Percentiles rank a stretch among this genome's conserved stretches.
Evolutionary conservation across 768 basidiomycete genomes (phyloP).

Genomic region (Mycena polygramma): DNA sequence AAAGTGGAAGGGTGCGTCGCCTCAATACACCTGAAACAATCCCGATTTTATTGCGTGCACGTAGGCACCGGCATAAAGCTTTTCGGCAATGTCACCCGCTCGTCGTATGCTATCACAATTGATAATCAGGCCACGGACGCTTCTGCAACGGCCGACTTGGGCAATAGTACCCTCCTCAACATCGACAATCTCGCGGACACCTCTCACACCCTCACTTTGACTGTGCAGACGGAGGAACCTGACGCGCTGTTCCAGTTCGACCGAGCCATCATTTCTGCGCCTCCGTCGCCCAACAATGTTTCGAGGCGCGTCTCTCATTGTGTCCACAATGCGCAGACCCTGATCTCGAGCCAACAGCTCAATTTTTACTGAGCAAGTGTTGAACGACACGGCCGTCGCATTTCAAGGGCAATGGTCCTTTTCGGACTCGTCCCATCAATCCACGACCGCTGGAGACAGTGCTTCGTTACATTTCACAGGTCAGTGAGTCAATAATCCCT

Average conservation of each 20-base stretch:
- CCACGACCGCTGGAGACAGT: constrained; percentile 60
- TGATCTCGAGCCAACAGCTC: constrained; percentile 41
- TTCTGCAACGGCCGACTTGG: constrained; percentile 39
- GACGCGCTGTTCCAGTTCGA: constrained; percentile 67
- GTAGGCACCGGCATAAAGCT: constrained; percentile 77
- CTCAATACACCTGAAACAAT: not conserved
- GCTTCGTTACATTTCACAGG: constrained; percentile 62
- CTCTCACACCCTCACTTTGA: constrained; percentile 69
- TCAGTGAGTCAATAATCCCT: constrained; percentile 43
- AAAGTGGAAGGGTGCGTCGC: constrained; percentile 70
- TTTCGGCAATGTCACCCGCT: constrained; percentile 61
- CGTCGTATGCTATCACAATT: constrained; percentile 63
- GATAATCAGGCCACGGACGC: constrained; percentile 56
- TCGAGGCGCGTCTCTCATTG: constrained; percentile 35
- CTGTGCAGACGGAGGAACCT: constrained; percentile 53
- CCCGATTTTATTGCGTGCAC: not conserved
- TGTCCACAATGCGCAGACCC: not conserved
- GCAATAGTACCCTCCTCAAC: constrained; percentile 61
- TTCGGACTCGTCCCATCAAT: constrained; percentile 41
- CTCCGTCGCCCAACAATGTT: constrained; percentile 48
- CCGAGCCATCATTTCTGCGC: constrained; percentile 63
- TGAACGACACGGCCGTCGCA: constrained; percentile 61
- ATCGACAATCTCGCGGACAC: constrained; percentile 61
- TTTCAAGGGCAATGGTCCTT: constrained; percentile 72
- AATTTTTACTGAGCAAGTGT: constrained; percentile 49